Conservation (phyloP, 768 basidiomycete species). For the Lentinula sp. region DNA sequence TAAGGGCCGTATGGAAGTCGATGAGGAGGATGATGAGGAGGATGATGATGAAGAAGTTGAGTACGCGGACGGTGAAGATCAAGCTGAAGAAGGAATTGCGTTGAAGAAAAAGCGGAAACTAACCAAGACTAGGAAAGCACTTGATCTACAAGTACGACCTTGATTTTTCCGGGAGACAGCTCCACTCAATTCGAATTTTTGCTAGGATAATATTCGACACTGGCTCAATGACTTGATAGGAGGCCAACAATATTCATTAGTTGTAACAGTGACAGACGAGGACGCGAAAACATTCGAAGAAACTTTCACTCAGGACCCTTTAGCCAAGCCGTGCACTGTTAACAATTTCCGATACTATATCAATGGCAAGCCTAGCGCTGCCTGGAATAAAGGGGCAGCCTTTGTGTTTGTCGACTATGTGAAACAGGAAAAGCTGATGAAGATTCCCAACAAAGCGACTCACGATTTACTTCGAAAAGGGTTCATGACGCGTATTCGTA, state of each 20-base stretch:
- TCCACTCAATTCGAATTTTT: no score
- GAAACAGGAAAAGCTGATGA: not conserved
- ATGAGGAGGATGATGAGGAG: no score
- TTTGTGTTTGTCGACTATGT: not conserved
- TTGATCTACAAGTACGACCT: no score
- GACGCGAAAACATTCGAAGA: not conserved
- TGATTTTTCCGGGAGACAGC: no score
- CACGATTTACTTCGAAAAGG: not conserved
- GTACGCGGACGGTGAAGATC: no score
- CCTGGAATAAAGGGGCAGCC: not conserved
- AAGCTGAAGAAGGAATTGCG: no score
- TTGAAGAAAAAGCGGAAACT: no score
- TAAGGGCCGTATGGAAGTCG: no score
- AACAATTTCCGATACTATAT: not conserved
- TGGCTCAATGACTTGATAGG: not conserved
- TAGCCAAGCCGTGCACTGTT: not conserved
- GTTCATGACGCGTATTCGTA: not conserved
- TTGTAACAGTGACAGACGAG: not conserved
- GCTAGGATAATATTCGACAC: not conserved
- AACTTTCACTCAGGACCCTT: not conserved
- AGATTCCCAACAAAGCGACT: not conserved
- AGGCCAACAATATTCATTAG: not conserved
- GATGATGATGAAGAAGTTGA: no score
- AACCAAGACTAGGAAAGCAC: no score
- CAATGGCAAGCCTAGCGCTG: not conserved